Evolutionary conservation across 495 filamentous ascomycete genomes (phyloP), one percentile per base, ranked within the genome.

Genomic region (Lophium mytilinum): DNA sequence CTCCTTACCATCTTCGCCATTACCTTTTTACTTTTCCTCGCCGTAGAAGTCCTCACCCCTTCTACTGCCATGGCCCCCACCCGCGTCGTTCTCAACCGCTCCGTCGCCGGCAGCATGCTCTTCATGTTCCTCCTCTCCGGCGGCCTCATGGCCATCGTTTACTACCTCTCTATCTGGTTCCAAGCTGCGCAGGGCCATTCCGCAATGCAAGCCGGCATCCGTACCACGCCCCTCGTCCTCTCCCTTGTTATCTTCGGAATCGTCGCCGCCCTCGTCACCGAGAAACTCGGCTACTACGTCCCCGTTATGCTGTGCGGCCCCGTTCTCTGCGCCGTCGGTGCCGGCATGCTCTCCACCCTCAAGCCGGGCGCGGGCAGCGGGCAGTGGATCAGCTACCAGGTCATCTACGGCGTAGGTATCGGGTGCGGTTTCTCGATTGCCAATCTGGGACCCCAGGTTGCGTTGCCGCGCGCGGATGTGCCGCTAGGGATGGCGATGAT

Each of bases 131-230:
- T 73, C 58, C 57, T 87, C 9, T 86, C 84, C 24, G 79, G 77
- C 11, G 69, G 76, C 0, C 86, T 89, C 69, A 82, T 91, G 57
- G 69, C 85, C 43, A 37, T 50, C 39, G 35, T 62, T 21, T 56
- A 61, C 46, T 84, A 86, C 73, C 70, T 94, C 17, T 87, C 90
- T 0, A 86, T 91, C 59, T 95, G 87, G 87, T 94, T 95, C 75
- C 90, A 95, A 65, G 81, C 87, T 5, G 83, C 93, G 67, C 84
- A 90, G 66, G 80, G 78, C 48, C 80, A 79, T 0, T 75, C 75
- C 0, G 86, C 89, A 12, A 79, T 82, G 9, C 71, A 80, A 37
- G 88, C 85, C 0, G 89, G 89, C 24, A 85, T 95, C 68, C 80
- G 81, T 71, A 88, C 84, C 59, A 71, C 94, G 10, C 89, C 89